Evolutionary conservation across 2,329 filamentous ascomycete genomes (phyloP).

Genomic region (Simplicillium aogashimaense): DNA sequence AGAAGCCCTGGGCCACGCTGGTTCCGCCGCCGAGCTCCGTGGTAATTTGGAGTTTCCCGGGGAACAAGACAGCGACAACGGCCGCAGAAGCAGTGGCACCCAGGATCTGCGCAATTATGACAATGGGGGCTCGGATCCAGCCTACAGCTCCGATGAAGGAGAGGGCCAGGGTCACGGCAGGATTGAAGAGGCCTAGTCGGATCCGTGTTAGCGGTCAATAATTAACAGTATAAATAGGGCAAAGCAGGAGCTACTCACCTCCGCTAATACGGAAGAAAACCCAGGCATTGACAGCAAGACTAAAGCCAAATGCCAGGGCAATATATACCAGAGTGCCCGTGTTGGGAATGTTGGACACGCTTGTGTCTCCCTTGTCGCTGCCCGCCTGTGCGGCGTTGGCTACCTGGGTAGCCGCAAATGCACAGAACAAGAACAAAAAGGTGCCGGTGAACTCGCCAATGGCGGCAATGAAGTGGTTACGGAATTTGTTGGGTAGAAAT

Average conservation of each 20-base stretch:
- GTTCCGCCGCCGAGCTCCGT: conserved; percentile 30
- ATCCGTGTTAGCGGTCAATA: too few relatives aligned
- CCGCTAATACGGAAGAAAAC: conserved; percentile 34
- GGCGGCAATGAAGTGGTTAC: background rate
- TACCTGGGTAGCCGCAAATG: conserved; percentile 27
- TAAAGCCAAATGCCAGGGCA: conserved; percentile 28
- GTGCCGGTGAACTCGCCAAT: conserved; percentile 30
- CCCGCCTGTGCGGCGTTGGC: conserved; percentile 23
- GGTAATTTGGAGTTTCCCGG: conserved; percentile 28
- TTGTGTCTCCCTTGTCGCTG: conserved; percentile 26
- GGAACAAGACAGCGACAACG: conserved; percentile 30
- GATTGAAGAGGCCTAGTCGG: conserved; percentile 20
- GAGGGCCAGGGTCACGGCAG: conserved; percentile 38
- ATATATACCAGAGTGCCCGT: conserved; percentile 30
- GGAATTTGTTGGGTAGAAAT: background rate
- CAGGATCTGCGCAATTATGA: conserved; percentile 41
- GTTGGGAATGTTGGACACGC: conserved; percentile 29
- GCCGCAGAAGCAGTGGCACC: conserved; percentile 33
- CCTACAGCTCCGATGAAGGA: conserved; percentile 38
- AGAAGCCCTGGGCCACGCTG: conserved; percentile 30
- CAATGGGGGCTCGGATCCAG: conserved; percentile 29
- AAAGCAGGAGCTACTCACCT: too few relatives aligned
- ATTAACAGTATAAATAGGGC: too few relatives aligned
- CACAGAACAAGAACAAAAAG: conserved; percentile 32
- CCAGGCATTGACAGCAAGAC: conserved; percentile 35